phyloP scores from a whole-genome alignment of 2,329 filamentous ascomycete genomes.

The Sarocladiaceae sp. region DNA sequence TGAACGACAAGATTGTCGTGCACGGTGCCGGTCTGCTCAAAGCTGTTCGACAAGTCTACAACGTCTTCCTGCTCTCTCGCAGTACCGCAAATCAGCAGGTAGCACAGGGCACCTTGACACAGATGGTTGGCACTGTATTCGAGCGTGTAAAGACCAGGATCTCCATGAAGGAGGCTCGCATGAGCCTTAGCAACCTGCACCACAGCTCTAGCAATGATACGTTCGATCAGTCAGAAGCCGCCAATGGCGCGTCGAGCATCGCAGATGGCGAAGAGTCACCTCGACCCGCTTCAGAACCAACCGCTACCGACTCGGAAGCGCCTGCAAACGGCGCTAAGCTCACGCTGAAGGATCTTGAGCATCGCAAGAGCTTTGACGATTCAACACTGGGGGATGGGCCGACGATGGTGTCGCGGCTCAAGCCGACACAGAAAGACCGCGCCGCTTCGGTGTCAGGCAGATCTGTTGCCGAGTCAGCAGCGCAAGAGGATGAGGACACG shows the following conservation, averaged over 20 bases:
- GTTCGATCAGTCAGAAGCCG: slow-evolving; percentile 38
- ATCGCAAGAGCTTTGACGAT: slow-evolving; percentile 63
- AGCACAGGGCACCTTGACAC: slow-evolving; percentile 90
- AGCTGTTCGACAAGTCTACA: slow-evolving; percentile 96
- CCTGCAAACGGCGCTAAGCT: slow-evolving; percentile 45
- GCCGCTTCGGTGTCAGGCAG: slow-evolving; percentile 44
- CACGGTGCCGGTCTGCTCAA: slow-evolving; percentile 94
- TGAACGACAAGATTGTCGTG: slow-evolving; percentile 98
- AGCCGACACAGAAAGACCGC: slow-evolving; percentile 34
- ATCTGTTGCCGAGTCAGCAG: slow-evolving; percentile 44
- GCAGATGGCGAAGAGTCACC: slow-evolving; percentile 32
- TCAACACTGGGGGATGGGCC: slow-evolving; percentile 60
- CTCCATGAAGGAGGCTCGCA: slow-evolving; percentile 76
- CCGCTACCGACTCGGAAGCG: slow-evolving; percentile 21
- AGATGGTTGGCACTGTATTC: slow-evolving; percentile 98
- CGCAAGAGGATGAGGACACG: slow-evolving; percentile 52
- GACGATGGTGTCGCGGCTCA: slow-evolving; percentile 60
- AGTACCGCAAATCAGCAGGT: slow-evolving; percentile 94
- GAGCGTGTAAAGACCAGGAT: slow-evolving; percentile 85
- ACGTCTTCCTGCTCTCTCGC: slow-evolving; percentile 94
- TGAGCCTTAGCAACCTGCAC: slow-evolving; percentile 49
- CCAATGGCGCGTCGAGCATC: slow-evolving; percentile 6
- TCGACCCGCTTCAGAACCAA: slow-evolving; percentile 26
- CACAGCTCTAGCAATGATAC: slow-evolving; percentile 46
- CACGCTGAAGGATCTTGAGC: slow-evolving; percentile 60